A percentile compares a stretch with the other conserved stretches of the same genome.
phyloP scores from a whole-genome alignment of 805 yeast genomes.

The Candida methanosorbosa region DNA sequence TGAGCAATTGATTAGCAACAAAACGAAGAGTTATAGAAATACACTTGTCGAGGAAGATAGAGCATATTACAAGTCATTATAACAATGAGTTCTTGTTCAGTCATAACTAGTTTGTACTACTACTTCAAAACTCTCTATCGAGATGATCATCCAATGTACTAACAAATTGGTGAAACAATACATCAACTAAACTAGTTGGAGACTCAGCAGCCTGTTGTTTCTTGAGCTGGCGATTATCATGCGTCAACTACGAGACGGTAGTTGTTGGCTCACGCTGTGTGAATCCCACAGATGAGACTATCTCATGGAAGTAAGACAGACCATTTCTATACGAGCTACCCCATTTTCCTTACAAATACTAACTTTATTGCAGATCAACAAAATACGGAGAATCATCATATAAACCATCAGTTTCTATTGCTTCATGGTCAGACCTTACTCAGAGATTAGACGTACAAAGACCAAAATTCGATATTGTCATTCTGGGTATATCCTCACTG shows the following conservation, averaged over 20 bases:
- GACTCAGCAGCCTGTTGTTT: constrained; percentile 21
- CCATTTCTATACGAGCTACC: too few relatives aligned
- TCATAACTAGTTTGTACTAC: too few relatives aligned
- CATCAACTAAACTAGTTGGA: constrained; percentile 14
- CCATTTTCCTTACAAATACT: not conserved
- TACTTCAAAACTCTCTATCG: too few relatives aligned
- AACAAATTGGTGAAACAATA: too few relatives aligned
- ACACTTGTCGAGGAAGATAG: too few relatives aligned
- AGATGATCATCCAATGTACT: too few relatives aligned
- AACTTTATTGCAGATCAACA: constrained; percentile 2
- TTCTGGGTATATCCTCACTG: constrained; percentile 10
- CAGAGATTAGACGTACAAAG: constrained; percentile 2
- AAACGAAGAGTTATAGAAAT: too few relatives aligned
- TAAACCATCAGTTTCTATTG: constrained; percentile 2
- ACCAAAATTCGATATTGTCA: constrained; percentile 12
- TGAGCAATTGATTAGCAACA: too few relatives aligned
- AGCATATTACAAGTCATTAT: too few relatives aligned
- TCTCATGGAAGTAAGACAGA: constrained; percentile 8
- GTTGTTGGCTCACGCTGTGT: constrained; percentile 11
- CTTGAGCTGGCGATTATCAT: constrained; percentile 20
- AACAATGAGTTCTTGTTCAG: too few relatives aligned
- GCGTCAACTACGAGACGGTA: constrained; percentile 7
- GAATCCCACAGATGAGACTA: constrained; percentile 4
- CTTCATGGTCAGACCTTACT: constrained; percentile 1
- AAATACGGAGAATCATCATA: constrained; percentile 9